Conservation (phyloP, 1,284 basidiomycete species). For the Cutaneotrichosporon dermatis region DNA sequence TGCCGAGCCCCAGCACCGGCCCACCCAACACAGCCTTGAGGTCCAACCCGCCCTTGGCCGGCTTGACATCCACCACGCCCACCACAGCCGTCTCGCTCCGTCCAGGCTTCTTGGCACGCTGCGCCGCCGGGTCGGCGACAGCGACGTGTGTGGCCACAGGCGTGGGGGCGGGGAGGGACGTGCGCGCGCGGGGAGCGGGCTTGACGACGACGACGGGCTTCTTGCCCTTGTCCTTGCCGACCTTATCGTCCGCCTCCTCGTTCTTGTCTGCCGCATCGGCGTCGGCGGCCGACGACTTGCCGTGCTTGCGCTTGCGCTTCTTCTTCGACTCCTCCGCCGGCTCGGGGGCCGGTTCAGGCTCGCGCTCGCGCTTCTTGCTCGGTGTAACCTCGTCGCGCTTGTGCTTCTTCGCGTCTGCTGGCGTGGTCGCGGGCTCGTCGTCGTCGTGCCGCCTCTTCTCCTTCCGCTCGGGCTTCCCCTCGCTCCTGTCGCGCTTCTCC, state of each 20-base stretch:
- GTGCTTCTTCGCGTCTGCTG: background rate
- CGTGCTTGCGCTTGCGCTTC: constrained; percentile 20
- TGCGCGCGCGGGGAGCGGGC: background rate
- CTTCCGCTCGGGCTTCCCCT: background rate
- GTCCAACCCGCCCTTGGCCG: constrained; percentile 19
- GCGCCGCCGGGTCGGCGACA: constrained; percentile 6
- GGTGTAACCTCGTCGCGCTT: background rate
- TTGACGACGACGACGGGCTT: constrained; percentile 1
- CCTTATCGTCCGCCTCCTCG: background rate
- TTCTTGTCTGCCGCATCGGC: background rate
- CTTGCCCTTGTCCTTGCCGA: background rate
- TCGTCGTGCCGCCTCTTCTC: background rate
- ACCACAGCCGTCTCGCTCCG: constrained; percentile 26
- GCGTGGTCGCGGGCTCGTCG: background rate
- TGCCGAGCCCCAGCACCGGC: too few relatives aligned
- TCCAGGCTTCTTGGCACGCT: constrained; percentile 9
- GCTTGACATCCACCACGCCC: constrained; percentile 26
- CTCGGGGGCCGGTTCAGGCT: background rate
- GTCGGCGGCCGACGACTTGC: background rate
- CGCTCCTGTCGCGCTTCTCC: background rate
- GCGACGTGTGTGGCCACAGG: constrained; percentile 5
- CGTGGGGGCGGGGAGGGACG: background rate
- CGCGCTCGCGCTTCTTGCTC: constrained; percentile 12
- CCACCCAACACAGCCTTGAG: constrained; percentile 20
- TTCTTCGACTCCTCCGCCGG: constrained; percentile 6